These are phyloP conservation scores for Cutaneotrichosporon sp. DNA, from an alignment of 1,284 basidiomycete genomes.

Conservation along the genomic window DNA sequence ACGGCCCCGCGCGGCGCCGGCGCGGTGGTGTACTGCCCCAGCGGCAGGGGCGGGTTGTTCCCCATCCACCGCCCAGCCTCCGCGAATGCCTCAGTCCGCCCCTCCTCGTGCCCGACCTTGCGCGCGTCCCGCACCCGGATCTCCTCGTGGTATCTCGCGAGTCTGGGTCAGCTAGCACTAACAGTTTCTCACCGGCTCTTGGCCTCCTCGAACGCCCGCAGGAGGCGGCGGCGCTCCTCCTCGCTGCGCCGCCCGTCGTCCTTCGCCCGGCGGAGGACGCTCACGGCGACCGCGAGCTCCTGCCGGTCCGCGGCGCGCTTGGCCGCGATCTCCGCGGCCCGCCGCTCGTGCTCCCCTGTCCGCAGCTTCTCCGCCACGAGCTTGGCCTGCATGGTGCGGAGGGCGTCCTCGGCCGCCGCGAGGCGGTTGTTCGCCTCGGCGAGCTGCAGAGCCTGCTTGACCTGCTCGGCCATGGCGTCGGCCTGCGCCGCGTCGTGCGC, in stretches of 20 bases:
- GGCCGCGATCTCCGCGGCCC: not conserved
- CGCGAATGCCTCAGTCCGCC: constrained; percentile 36
- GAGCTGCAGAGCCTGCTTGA: constrained; percentile 9
- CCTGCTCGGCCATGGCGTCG: not conserved
- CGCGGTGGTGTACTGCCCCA: not conserved
- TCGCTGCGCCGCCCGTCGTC: constrained; percentile 47
- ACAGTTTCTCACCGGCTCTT: constrained; percentile 36
- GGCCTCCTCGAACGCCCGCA: constrained; percentile 45
- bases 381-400: constrained; percentile 46
- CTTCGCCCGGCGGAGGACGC: constrained; percentile 42
- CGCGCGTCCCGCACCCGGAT: constrained; percentile 46
- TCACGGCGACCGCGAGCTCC: constrained; percentile 44
- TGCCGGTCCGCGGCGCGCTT: constrained; percentile 30
- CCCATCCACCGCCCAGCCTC: constrained; percentile 30
- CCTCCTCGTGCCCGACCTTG: constrained; percentile 45
- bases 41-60: not conserved
- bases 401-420: constrained; percentile 36
- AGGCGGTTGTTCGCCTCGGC: constrained; percentile 36
- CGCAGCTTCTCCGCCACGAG: constrained; percentile 47
- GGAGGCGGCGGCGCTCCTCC: constrained; percentile 42
- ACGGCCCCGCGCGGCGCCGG: not conserved
- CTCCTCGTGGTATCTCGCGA: constrained; percentile 46
- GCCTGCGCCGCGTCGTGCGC: not conserved
- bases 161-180: constrained; percentile 24
- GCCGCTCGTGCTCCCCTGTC: constrained; percentile 15